These are phyloP conservation scores for Hypomyces rosellus DNA, from an alignment of 2,329 filamentous ascomycete genomes.

Conservation along the genomic window DNA sequence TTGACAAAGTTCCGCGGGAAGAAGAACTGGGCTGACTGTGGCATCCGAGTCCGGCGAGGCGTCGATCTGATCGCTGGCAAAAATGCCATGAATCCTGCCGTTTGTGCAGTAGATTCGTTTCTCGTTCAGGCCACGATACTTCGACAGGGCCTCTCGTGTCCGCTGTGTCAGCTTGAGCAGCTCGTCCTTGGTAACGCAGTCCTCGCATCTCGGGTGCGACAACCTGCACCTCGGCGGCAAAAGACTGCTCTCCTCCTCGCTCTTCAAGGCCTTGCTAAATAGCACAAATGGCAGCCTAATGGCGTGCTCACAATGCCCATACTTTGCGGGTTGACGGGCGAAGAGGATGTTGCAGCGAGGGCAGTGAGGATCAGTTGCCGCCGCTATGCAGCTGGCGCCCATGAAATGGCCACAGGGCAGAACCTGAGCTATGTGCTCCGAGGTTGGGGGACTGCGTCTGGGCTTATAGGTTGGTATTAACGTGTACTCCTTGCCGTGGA, in stretches of 20 bases:
- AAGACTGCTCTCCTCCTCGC: neutral
- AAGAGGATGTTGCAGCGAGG: neutral
- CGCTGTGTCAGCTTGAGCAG: neutral
- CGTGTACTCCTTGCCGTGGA: neutral
- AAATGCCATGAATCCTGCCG: constrained; percentile 5
- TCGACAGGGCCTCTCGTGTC: neutral
- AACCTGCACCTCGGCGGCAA: neutral
- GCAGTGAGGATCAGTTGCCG: neutral
- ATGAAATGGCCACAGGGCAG: constrained; percentile 9
- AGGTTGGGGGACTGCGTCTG: neutral
- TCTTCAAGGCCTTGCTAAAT: no score
- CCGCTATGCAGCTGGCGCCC: constrained; percentile 3
- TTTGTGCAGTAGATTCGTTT: constrained; percentile 6
- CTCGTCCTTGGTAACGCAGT: neutral
- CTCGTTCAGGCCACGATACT: neutral
- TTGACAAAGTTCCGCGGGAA: no score
- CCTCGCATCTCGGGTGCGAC: neutral
- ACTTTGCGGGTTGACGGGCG: neutral
- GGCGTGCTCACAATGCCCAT: neutral
- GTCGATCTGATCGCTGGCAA: no score
- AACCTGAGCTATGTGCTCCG: neutral
- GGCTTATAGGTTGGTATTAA: neutral
- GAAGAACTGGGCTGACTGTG: no score
- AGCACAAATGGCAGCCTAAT: neutral
- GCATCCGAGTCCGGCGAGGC: no score